These are phyloP conservation scores for Celoporthe dispersa DNA, from an alignment of 2,329 filamentous ascomycete species.

Conservation along the genomic window DNA sequence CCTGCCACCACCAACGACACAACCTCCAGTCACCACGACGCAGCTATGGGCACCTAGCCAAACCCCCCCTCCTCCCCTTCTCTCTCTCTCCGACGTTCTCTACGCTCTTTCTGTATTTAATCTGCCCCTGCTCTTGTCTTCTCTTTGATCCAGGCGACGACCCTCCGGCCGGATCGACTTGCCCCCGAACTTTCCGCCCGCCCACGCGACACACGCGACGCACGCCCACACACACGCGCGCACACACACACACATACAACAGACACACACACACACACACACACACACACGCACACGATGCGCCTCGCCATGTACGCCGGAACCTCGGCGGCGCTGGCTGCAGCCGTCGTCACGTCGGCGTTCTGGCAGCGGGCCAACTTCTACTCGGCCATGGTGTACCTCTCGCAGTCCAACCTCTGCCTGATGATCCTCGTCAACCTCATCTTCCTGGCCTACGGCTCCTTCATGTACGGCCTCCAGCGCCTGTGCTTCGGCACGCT, in stretches of 20 bases:
- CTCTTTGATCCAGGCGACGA: slow-evolving; percentile 12
- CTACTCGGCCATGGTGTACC: slow-evolving; percentile 96
- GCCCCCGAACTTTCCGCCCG: neutral
- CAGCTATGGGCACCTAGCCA: slow-evolving; percentile 30
- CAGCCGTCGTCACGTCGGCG: slow-evolving; percentile 82
- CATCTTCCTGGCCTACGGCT: slow-evolving; percentile 78
- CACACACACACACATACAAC: neutral
- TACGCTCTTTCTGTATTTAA: slow-evolving; percentile 11
- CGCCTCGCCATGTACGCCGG: slow-evolving; percentile 64
- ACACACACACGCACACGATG: slow-evolving; percentile 50
- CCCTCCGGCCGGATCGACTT: slow-evolving; percentile 4
- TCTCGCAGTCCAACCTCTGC: slow-evolving; percentile 95
- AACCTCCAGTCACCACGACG: slow-evolving; percentile 14
- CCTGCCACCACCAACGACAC: slow-evolving; percentile 6
- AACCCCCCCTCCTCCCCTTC: neutral
- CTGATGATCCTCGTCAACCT: slow-evolving; percentile 94
- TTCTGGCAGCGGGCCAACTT: slow-evolving; percentile 97
- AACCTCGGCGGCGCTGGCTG: slow-evolving; percentile 82
- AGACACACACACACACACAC: neutral
- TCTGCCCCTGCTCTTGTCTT: slow-evolving; percentile 1
- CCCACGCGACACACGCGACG: neutral
- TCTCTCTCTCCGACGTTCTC: slow-evolving; percentile 10
- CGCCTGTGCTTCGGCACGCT: slow-evolving; percentile 88
- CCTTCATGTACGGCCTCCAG: slow-evolving; percentile 84
- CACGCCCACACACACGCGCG: too few species aligned